Base-by-base conservation (phyloP, 805 yeast genomes). In the Ogataea allantospora region DNA sequence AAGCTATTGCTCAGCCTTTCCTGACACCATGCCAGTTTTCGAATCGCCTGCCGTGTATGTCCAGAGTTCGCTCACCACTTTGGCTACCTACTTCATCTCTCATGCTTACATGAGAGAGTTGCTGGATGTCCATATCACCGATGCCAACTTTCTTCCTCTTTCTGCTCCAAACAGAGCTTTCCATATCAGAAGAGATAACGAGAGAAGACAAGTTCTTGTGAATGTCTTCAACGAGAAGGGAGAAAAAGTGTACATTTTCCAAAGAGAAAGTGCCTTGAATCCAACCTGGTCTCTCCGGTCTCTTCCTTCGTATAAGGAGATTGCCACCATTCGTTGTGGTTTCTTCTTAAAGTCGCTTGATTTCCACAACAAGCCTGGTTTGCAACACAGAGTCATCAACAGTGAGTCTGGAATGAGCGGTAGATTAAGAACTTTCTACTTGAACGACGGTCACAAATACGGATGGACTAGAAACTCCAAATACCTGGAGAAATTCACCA, bases 401-500 rank as follows among this genome's bases (percentile, higher is more conserved):
- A 51, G 60, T 30, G 72, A 66, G 38, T 51, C 63, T 30, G 66
- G 70, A 7, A 35, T 57, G 12, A 36, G 40, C 24, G 78, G 77
- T 19, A 58, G 66, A 27, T 55, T 60, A 38, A 66, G 75, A 43
- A 66, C 69, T 19, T 79, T 78, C 53, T 69, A 70, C 44, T 58
- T 76, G 18, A 57, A 54, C 30, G 79, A 75, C 48, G 84, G 83
- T 2, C 62, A 67, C 36, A 68, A 73, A 43, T 77, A 74, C 52
- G 71, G 65, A 12, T 79, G 85, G 85, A 63, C 74, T 3, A 62
- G 74, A 30, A 69, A 74, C 14, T 57, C 80, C 6, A 68, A 73
- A 44, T 71, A 51, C 47, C 63, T 79, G 37, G 83, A 77, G 51
- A 65, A 66, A 33, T 65, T 77, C 30, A 54, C 66, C 26, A 78